Percentiles rank a stretch among this genome's conserved stretches.
Conservation (phyloP, 441 rosid genomes). For the Gossypium davidsonii region DNA sequence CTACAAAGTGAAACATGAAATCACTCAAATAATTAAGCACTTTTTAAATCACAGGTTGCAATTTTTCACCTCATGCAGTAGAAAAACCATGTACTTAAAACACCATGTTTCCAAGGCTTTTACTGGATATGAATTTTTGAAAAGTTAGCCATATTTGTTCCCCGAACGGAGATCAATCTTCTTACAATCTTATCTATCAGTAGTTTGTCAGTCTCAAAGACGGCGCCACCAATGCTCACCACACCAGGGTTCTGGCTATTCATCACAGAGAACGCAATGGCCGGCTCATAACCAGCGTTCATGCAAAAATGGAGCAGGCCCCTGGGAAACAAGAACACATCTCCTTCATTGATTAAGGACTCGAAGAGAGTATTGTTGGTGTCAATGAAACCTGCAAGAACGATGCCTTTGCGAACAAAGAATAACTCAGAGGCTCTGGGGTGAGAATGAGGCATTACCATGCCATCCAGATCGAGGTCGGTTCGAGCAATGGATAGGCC, state of each 20-base stretch:
- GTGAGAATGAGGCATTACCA: slow-evolving; percentile 56
- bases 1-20: neutral
- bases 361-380: slow-evolving; percentile 45
- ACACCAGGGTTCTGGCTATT: slow-evolving; percentile 84
- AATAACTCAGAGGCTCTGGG: slow-evolving; percentile 74
- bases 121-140: slow-evolving; percentile 1
- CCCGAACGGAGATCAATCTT: slow-evolving; percentile 24
- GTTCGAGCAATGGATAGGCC: slow-evolving; percentile 68
- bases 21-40: neutral
- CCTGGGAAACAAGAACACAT: slow-evolving; percentile 59
- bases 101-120: slow-evolving; percentile 1
- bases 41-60: neutral
- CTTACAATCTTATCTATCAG: slow-evolving; percentile 21
- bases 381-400: slow-evolving; percentile 65
- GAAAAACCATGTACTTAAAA: neutral
- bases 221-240: slow-evolving; percentile 32
- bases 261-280: slow-evolving; percentile 46
- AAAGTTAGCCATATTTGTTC: slow-evolving; percentile 1
- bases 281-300: slow-evolving; percentile 52
- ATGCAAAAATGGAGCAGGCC: slow-evolving; percentile 62
- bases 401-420: slow-evolving; percentile 47
- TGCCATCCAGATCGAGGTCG: slow-evolving; percentile 53
- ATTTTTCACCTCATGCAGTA: neutral
- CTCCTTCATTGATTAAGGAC: slow-evolving; percentile 42
- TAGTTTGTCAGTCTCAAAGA: slow-evolving; percentile 29